Evolutionary conservation across 257 asterid species (phyloP), one percentile per base, ranked within the genome.

Genomic region (Solanum lycopersicoides): DNA sequence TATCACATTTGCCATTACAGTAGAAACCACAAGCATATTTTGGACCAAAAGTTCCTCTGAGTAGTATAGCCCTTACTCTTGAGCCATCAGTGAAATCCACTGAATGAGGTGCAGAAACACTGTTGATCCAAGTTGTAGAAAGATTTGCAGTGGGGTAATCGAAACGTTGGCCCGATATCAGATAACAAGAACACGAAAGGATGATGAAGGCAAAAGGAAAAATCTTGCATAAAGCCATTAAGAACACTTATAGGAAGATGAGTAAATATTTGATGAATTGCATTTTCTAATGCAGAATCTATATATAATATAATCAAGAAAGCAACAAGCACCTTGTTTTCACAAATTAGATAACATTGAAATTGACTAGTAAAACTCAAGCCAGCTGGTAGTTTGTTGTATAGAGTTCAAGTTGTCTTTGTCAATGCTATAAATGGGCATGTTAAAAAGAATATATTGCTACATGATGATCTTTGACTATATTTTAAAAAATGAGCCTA

Each of bases 111-210:
- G 87, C 87, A 59, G 87, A 84, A 66, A 84, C 23, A 37, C 60
- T 66, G 10, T 87, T 86, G 18, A 66, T n/a, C 89, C 88, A 86
- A 37, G 89, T 89, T 3, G 88, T 86, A 7, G 91, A 89, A 32
- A 74, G 75, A 30, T 74, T 87, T 53, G 88, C 86, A 37, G 42
- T 50, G 18, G 88, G 65, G 35, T 89, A 74, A 74, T 87, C 44
- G 5, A 42, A 53, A 71, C 59, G 41, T 80, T 82, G 87, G 16
- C 86, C 63, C 3, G 30, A 16, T 34, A 86, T 35, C 63, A 82
- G 63, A 59, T 71, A 14, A 20, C 69, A 50, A 82, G 7, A 71
- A 8, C 47, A 53, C 28, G 18, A 86, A 16, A 53, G 39, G 9
- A 35, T 50, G 11, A 56, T 56, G 37, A 5, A 76, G 25, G 68